These are phyloP conservation scores for Fraxinus floribunda DNA, from an alignment of 305 asterid genomes.

Conservation along the genomic window DNA sequence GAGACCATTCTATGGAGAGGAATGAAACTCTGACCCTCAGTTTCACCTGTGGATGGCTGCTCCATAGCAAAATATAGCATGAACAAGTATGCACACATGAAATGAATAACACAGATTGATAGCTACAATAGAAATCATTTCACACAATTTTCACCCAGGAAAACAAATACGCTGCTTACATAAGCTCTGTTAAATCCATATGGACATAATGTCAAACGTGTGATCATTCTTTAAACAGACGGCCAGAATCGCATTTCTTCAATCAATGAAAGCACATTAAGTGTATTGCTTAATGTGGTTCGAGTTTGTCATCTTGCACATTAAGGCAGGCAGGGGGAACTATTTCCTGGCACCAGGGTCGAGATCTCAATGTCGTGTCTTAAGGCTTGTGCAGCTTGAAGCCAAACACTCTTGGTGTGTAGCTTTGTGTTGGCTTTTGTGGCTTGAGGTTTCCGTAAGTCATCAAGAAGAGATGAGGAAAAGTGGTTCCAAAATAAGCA, in stretches of 20 bases:
- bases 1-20: not conserved
- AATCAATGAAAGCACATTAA: slow-evolving; percentile 26
- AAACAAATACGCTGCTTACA: slow-evolving; percentile 39
- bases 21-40: not conserved
- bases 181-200: slow-evolving; percentile 17
- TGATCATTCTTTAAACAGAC: slow-evolving; percentile 26
- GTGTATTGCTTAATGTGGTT: slow-evolving; percentile 21
- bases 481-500: slow-evolving; percentile 65
- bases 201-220: not conserved
- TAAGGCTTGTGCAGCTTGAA: slow-evolving; percentile 65
- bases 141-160: slow-evolving; percentile 33
- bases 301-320: slow-evolving; percentile 20
- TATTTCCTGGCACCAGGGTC: slow-evolving; percentile 23
- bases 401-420: slow-evolving; percentile 64
- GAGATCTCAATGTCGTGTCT: slow-evolving; percentile 23
- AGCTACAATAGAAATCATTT: slow-evolving; percentile 32
- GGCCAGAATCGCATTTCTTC: slow-evolving; percentile 33
- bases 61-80: slow-evolving; percentile 25
- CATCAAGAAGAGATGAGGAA: slow-evolving; percentile 68
- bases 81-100: slow-evolving; percentile 31
- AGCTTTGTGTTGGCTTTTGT: slow-evolving; percentile 53
- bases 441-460: slow-evolving; percentile 65
- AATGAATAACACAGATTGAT: not conserved
- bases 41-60: slow-evolving; percentile 13
- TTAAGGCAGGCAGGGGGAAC: slow-evolving; percentile 30